These are phyloP conservation scores for Venturia oleaginea DNA, from an alignment of 2,329 filamentous ascomycete genomes.

Conservation along the genomic window DNA sequence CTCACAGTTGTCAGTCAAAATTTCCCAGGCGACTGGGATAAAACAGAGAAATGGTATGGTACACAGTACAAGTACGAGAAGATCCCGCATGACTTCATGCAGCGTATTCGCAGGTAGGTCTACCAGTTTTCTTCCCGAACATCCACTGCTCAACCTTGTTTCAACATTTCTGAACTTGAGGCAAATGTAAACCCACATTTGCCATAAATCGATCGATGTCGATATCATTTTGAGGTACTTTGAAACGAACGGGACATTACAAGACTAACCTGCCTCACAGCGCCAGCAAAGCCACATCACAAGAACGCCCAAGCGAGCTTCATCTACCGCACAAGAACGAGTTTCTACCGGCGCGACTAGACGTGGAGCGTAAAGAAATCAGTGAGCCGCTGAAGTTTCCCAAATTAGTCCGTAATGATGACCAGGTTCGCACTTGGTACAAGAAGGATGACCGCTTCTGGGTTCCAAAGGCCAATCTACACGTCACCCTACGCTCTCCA, in stretches of 20 bases:
- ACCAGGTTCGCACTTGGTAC: slow-evolving; percentile 76
- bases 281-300: slow-evolving; percentile 49
- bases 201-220: too few species aligned
- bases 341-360: slow-evolving; percentile 86
- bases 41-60: slow-evolving; percentile 95
- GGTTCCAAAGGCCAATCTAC: slow-evolving; percentile 88
- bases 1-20: slow-evolving; percentile 75
- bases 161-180: too few species aligned
- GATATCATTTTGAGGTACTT: too few species aligned
- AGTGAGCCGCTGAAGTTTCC: slow-evolving; percentile 64
- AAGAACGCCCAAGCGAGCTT: slow-evolving; percentile 57
- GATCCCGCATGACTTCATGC: slow-evolving; percentile 67
- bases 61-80: slow-evolving; percentile 83
- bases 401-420: slow-evolving; percentile 76
- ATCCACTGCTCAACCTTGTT: too few species aligned
- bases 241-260: too few species aligned
- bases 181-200: too few species aligned
- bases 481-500: slow-evolving; percentile 71
- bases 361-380: slow-evolving; percentile 80
- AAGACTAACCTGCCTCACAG: too few species aligned
- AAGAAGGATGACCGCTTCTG: slow-evolving; percentile 99
- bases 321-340: slow-evolving; percentile 90
- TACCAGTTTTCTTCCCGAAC: too few species aligned
- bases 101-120: slow-evolving; percentile 59
- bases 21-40: slow-evolving; percentile 73